phyloP scores from a whole-genome alignment of 176 grass and related monocot species.

The Eleusine coracana region DNA sequence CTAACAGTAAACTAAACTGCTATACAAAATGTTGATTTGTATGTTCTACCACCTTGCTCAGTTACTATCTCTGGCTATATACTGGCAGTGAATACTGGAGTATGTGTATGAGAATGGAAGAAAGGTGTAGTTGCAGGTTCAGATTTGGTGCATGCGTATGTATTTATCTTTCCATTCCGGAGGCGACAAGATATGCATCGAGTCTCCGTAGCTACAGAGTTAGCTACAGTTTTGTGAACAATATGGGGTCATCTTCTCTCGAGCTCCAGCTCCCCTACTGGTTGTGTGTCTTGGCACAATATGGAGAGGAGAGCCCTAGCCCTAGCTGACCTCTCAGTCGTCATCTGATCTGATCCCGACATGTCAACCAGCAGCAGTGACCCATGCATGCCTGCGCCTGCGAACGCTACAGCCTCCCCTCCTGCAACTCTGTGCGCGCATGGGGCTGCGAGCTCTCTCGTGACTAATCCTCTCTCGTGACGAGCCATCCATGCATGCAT shows the following conservation, averaged over 20 bases:
- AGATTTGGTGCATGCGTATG: background rate
- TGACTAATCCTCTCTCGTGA: slow-evolving; percentile 12
- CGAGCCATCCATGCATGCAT: background rate
- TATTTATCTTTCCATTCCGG: slow-evolving; percentile 22
- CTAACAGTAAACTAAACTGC: too few species aligned
- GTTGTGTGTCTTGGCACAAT: background rate
- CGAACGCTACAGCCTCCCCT: background rate
- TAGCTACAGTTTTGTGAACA: background rate
- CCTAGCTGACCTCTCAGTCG: slow-evolving; percentile 18
- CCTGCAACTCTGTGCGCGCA: too few species aligned
- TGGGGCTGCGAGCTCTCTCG: slow-evolving; percentile 22
- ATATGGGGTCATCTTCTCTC: background rate
- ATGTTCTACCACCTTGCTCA: too few species aligned
- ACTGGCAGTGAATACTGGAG: background rate
- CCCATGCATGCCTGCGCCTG: background rate
- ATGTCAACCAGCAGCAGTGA: slow-evolving; percentile 38
- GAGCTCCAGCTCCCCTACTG: background rate
- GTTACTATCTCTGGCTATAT: background rate
- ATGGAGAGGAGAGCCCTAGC: background rate
- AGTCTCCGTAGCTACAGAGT: background rate
- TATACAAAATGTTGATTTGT: too few species aligned
- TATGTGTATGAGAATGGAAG: background rate
- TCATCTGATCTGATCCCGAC: slow-evolving; percentile 4
- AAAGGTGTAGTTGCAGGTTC: background rate
- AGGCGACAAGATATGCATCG: background rate